Evolutionary conservation across 768 basidiomycete genomes (phyloP).

Genomic region (Candolleomyces aberdarensis): DNA sequence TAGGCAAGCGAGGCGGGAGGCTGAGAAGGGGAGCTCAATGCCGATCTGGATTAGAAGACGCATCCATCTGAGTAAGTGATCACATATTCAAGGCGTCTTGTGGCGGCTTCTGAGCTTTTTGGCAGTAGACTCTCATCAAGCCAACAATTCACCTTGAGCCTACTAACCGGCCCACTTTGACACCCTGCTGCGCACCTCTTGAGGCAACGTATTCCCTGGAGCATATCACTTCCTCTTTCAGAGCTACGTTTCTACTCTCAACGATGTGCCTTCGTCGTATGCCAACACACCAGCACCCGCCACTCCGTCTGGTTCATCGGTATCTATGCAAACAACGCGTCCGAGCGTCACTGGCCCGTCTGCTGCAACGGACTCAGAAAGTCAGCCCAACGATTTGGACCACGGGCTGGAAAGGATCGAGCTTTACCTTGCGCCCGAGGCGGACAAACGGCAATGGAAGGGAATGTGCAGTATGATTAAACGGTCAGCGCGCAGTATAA

Average conservation of each 20-base stretch:
- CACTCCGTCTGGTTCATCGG: slow-evolving; percentile 26
- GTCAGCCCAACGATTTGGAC: slow-evolving; percentile 80
- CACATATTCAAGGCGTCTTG: background rate
- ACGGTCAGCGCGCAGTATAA: slow-evolving; percentile 33
- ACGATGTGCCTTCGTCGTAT: slow-evolving; percentile 57
- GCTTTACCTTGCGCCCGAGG: slow-evolving; percentile 57
- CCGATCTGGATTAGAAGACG: slow-evolving; percentile 84
- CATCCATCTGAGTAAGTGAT: slow-evolving; percentile 69
- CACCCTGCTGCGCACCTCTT: slow-evolving; percentile 65
- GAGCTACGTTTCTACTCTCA: slow-evolving; percentile 79
- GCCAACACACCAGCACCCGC: slow-evolving; percentile 31
- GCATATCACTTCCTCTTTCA: slow-evolving; percentile 94
- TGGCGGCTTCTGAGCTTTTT: slow-evolving; percentile 18
- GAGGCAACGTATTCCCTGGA: slow-evolving; percentile 84
- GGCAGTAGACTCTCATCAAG: slow-evolving; percentile 72
- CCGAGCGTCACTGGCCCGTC: slow-evolving; percentile 11
- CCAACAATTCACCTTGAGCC: slow-evolving; percentile 90
- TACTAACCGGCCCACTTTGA: slow-evolving; percentile 82
- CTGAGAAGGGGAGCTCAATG: slow-evolving; percentile 78
- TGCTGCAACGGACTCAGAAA: slow-evolving; percentile 26
- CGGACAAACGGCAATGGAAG: slow-evolving; percentile 41
- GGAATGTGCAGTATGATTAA: slow-evolving; percentile 56
- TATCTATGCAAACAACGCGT: slow-evolving; percentile 25
- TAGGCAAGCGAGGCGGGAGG: slow-evolving; percentile 71
- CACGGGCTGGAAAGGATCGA: slow-evolving; percentile 77